Evolutionary conservation across 192 early-diverging fungal genomes (phyloP), one percentile per base, ranked within the genome.

Genomic region (Linnemannia elongata): DNA sequence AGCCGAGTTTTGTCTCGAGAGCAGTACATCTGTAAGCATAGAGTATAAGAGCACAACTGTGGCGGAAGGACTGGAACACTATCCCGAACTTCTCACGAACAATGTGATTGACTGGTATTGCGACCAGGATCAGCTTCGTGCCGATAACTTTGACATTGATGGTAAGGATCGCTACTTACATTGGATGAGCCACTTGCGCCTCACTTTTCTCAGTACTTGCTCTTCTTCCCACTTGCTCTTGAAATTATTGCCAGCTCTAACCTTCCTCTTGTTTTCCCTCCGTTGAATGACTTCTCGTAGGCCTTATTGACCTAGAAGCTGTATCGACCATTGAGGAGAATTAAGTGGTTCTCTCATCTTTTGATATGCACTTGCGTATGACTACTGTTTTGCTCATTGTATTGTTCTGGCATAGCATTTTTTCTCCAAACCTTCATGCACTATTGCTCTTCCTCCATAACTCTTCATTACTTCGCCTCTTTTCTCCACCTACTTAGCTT

Each of bases 281-380:
- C 44, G 38, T 76, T 44, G 7, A 12, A 76, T 55, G 24, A 5
- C 9, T 18, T 66, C 13, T 15, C 3, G 35, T 72, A 77, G 74
- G 60, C 6, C 49, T 77, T 30, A 76, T 82, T 73, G 81, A 82
- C 55, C 73, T 81, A 30, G 80, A 75, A 30, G 73, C 73, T 15
- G 80, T 81, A 17, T 81, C 80, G 3, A 49, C 69, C 15, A 6
- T 36, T 4, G 80, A 81, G 44, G 49, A 75, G 36, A 74, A 69
- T 39, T 42, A 41, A 71, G 3, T 12, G 3, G 27, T 0, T 66
- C 15, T 8, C 12, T 9, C 1, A 10, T 30, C 27, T 33, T 8
- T 3, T 9, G 2, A 66, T 33, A 66, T 33, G 18, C 60, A 4
- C n/a, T 12, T 66, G 60, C 27, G 15, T 33, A 24, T 15, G 13